Conservation (phyloP, 805 yeast species). For the Suhomyces faveliae region DNA sequence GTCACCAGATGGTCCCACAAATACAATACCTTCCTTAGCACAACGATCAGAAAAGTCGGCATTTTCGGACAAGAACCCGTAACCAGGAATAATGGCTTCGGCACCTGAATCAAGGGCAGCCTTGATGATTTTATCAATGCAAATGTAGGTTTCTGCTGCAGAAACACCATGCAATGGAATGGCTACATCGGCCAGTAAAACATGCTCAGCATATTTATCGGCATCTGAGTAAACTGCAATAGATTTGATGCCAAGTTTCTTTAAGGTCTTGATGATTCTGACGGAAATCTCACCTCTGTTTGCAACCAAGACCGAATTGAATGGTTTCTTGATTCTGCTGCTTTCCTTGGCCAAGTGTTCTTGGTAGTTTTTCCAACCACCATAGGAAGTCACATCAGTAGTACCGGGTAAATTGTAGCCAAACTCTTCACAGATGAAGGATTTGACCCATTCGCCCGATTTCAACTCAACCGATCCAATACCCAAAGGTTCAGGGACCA, state of each 20-base stretch:
- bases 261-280: conserved; percentile 84
- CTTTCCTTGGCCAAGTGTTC: conserved; percentile 31
- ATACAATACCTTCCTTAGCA: conserved; percentile 75
- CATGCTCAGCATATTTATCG: conserved; percentile 88
- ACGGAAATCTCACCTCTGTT: conserved; percentile 98
- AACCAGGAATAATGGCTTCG: conserved; percentile 97
- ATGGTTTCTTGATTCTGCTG: conserved; percentile 49
- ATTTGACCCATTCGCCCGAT: conserved; percentile 81
- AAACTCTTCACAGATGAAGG: conserved; percentile 89
- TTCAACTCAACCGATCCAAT: conserved; percentile 88
- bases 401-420: conserved; percentile 77
- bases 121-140: conserved; percentile 76
- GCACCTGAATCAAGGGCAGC: conserved; percentile 85
- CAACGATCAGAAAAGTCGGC: conserved; percentile 94
- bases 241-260: conserved; percentile 71
- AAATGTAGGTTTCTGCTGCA: conserved; percentile 89
- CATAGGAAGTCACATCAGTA: conserved; percentile 76
- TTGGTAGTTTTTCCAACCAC: conserved; percentile 82
- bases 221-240: conserved; percentile 91
- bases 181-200: conserved; percentile 75
- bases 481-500: conserved; percentile 94
- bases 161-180: conserved; percentile 75
- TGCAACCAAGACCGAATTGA: conserved; percentile 85
- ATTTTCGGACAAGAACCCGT: conserved; percentile 93
- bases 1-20: conserved; percentile 96